phyloP scores from a whole-genome alignment of 208 protist genomes.

The Wallacemonas sp. region DNA sequence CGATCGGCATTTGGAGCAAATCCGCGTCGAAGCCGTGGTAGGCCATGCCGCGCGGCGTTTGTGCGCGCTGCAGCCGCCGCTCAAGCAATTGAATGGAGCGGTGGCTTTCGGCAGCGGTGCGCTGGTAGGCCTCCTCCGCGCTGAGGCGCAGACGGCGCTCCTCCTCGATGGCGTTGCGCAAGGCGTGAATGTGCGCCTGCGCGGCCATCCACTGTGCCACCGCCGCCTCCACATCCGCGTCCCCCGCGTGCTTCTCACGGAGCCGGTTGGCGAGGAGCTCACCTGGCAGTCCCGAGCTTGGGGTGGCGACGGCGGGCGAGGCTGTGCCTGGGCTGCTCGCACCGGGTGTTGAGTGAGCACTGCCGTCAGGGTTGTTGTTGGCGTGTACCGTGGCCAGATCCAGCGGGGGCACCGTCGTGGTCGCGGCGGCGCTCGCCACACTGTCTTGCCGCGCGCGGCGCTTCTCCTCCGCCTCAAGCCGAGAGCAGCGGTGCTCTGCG shows the following conservation, averaged over 20 bases:
- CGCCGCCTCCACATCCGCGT: constrained; percentile 19
- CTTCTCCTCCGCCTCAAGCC: background rate
- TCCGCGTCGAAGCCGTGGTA: constrained; percentile 10
- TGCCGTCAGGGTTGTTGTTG: too few relatives aligned
- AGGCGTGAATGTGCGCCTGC: constrained; percentile 15
- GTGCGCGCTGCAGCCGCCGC: constrained; percentile 29
- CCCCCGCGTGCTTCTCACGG: constrained; percentile 15
- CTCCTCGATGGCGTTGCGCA: constrained; percentile 28
- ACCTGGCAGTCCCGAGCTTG: background rate
- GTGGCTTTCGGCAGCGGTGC: constrained; percentile 26
- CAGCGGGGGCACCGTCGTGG: background rate
- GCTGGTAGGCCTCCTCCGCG: constrained; percentile 45
- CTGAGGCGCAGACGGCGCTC: constrained; percentile 48
- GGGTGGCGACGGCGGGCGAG: background rate
- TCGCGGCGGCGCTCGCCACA: background rate
- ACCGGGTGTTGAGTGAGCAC: too few relatives aligned
- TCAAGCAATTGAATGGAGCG: constrained; percentile 45
- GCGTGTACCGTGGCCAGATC: background rate
- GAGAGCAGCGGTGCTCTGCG: constrained; percentile 8
- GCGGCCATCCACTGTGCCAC: constrained; percentile 18
- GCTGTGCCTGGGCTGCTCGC: background rate
- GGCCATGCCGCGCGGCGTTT: constrained; percentile 13
- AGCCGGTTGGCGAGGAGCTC: background rate
- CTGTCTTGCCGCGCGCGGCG: background rate
- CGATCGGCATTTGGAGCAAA: constrained; percentile 16